Evolutionary conservation across 1,284 basidiomycete genomes (phyloP).

Genomic region (Heliocybe sulcata): DNA sequence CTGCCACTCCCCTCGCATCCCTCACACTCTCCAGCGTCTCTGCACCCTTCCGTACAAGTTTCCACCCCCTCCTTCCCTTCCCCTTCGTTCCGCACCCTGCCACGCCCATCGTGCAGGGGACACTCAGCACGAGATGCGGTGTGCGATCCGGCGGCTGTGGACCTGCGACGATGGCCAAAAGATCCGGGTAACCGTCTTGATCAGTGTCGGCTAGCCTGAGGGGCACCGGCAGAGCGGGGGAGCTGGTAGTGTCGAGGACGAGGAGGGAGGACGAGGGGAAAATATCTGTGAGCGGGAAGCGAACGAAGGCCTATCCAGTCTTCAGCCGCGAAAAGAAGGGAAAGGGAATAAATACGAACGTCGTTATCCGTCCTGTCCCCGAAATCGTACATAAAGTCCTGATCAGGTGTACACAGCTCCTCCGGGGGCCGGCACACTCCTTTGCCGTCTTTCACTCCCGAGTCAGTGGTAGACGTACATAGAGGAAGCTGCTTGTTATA

Average conservation of each 20-base stretch:
- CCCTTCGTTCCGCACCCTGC: conserved; percentile 45
- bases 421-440: conserved; percentile 70
- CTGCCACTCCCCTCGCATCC: conserved; percentile 78
- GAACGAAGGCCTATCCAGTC: conserved; percentile 49
- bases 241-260: conserved; percentile 56
- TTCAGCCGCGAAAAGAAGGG: not conserved
- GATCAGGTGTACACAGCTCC: conserved; percentile 78
- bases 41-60: conserved; percentile 50
- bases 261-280: conserved; percentile 55
- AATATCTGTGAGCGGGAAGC: conserved; percentile 60
- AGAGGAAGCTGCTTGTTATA: conserved; percentile 91
- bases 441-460: conserved; percentile 41
- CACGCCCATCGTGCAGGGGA: conserved; percentile 55
- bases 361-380: conserved; percentile 41
- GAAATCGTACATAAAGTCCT: conserved; percentile 75
- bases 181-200: conserved; percentile 92
- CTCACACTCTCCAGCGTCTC: conserved; percentile 59
- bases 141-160: conserved; percentile 29
- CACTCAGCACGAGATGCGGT: conserved; percentile 68
- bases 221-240: conserved; percentile 66
- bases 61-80: conserved; percentile 54
- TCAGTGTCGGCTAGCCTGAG: conserved; percentile 88
- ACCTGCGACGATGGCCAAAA: conserved; percentile 55
- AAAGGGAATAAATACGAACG: conserved; percentile 36
- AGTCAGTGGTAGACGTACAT: conserved; percentile 48